Evolutionary conservation across 2,329 filamentous ascomycete species (phyloP).

Genomic region (Trichophyton schoenleinii): DNA sequence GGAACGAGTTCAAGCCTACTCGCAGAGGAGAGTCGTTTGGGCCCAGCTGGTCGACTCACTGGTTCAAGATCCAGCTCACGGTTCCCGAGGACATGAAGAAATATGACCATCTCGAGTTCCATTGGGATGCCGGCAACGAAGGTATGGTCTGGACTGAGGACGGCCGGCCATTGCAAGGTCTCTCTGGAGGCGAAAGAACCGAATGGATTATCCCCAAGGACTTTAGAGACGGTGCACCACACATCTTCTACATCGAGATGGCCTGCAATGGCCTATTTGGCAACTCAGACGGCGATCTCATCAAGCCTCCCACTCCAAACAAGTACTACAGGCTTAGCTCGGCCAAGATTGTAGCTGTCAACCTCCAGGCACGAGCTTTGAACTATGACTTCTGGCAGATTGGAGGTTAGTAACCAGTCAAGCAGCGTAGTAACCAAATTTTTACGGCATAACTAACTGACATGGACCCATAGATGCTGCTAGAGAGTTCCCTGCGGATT

Average conservation of each 20-base stretch:
- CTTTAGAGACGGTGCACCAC: conserved; percentile 74
- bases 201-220: conserved; percentile 81
- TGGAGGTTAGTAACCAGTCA: conserved; percentile 30
- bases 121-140: conserved; percentile 93
- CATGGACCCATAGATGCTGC: conserved; percentile 54
- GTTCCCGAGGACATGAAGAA: conserved; percentile 60
- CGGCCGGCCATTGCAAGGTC: conserved; percentile 78
- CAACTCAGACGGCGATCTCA: conserved; percentile 70
- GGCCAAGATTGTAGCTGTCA: conserved; percentile 81
- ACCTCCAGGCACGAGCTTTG: conserved; percentile 68
- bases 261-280: conserved; percentile 98
- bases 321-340: conserved; percentile 62
- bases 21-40: conserved; percentile 70
- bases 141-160: conserved; percentile 87
- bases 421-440: neutral
- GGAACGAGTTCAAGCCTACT: conserved; percentile 63
- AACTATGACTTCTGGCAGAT: conserved; percentile 96
- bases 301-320: conserved; percentile 80
- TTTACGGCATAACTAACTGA: neutral
- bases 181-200: conserved; percentile 79
- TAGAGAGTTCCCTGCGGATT: conserved; percentile 75
- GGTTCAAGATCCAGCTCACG: conserved; percentile 76
- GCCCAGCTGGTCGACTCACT: conserved; percentile 94
- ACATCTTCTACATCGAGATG: conserved; percentile 93
- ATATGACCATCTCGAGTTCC: conserved; percentile 79